Conservation (phyloP, 1,284 basidiomycete species). For the Sanghuangporus sanghuang region DNA sequence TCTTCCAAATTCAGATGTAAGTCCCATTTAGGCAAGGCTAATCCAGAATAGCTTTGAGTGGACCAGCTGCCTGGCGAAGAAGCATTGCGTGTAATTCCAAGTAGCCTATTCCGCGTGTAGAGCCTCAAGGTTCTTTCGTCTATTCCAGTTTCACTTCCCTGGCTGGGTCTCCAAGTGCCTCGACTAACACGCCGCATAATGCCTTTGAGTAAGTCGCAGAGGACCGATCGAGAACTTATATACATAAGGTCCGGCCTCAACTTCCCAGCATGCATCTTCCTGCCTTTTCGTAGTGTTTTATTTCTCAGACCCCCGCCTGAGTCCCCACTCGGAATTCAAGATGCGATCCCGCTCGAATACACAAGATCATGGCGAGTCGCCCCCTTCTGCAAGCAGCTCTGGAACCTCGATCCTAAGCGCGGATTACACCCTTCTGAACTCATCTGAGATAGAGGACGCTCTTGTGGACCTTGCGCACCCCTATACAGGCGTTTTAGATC, state of each 20-base stretch:
- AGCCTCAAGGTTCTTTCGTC: conserved; percentile 5
- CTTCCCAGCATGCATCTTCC: neutral
- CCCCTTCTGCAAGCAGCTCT: conserved; percentile 11
- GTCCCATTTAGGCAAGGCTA: neutral
- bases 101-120: conserved; percentile 10
- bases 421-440: conserved; percentile 9
- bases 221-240: neutral
- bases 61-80: neutral
- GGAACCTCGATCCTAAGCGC: neutral
- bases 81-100: neutral
- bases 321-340: neutral
- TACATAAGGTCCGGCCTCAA: neutral
- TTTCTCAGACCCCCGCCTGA: neutral
- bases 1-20: neutral
- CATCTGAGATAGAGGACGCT: conserved; percentile 9
- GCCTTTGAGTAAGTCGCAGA: neutral
- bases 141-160: conserved; percentile 2
- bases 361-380: neutral
- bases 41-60: neutral
- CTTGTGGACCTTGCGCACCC: conserved; percentile 17
- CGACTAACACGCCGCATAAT: neutral
- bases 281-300: neutral
- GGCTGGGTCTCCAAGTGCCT: neutral
- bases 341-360: neutral
- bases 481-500: conserved; percentile 16